Evolutionary conservation across 305 asterid genomes (phyloP).

Genomic region (Lippia alba): DNA sequence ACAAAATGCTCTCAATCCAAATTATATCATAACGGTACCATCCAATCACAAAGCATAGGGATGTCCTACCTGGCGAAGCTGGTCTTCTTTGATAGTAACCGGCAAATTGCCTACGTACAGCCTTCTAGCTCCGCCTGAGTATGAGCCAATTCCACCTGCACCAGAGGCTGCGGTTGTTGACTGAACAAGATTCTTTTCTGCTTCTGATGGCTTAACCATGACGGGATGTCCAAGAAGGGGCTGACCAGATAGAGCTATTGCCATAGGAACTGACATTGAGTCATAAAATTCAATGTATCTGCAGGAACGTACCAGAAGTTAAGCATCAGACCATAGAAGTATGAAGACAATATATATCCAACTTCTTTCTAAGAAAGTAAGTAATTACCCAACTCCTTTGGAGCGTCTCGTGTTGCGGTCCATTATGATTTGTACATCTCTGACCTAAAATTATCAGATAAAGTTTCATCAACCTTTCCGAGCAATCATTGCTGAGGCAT

Average conservation of each 20-base stretch:
- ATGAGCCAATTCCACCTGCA: conserved; percentile 56
- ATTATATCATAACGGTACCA: conserved; percentile 21
- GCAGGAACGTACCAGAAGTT: conserved; percentile 31
- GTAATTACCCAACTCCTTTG: conserved; percentile 74
- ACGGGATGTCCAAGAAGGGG: conserved; percentile 74
- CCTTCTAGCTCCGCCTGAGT: conserved; percentile 65
- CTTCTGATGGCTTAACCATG: conserved; percentile 87
- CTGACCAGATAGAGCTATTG: conserved; percentile 79
- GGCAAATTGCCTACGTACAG: conserved; percentile 78
- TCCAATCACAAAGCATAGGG: conserved; percentile 28
- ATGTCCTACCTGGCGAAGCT: conserved; percentile 65
- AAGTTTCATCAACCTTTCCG: conserved; percentile 25
- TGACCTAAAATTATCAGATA: conserved; percentile 49
- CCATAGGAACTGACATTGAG: conserved; percentile 78
- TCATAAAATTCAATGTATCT: conserved; percentile 79
- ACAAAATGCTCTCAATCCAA: not conserved
- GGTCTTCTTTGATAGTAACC: conserved; percentile 66
- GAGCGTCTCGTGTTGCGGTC: conserved; percentile 82
- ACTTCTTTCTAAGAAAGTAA: conserved; percentile 8
- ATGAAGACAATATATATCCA: conserved; percentile 9
- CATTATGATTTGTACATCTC: conserved; percentile 79
- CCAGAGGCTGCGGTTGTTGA: conserved; percentile 53
- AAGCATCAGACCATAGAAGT: conserved; percentile 26
- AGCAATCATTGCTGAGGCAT: conserved; percentile 11
- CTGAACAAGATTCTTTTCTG: conserved; percentile 82